Conservation (phyloP, 116 monocot species). For the Trichopus zeylanicus region DNA sequence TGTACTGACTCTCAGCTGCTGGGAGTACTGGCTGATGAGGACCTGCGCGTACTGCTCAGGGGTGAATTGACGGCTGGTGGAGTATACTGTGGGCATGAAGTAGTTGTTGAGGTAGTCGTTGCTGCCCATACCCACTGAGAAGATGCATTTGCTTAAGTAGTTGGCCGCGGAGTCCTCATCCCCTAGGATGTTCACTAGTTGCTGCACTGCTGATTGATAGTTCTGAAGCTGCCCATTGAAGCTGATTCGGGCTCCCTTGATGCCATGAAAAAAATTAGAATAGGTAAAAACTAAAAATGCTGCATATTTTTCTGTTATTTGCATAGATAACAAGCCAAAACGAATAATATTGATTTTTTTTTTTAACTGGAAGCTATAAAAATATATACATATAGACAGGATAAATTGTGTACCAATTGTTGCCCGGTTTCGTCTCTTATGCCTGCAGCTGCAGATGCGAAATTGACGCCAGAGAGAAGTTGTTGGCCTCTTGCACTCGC, state of each 20-base stretch:
- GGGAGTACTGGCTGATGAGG: conserved; percentile 56
- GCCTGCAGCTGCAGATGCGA: no score
- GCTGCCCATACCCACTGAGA: conserved; percentile 87
- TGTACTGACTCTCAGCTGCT: conserved; percentile 48
- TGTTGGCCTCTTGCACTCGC: no score
- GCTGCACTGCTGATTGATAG: conserved; percentile 55
- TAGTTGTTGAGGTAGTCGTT: conserved; percentile 99
- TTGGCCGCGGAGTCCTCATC: conserved; percentile 58
- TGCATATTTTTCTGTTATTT: no score
- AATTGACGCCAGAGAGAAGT: no score
- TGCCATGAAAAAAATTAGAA: no score
- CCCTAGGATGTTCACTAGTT: conserved; percentile 51
- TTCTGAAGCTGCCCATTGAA: conserved; percentile 65
- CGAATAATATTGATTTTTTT: no score
- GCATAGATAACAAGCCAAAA: no score
- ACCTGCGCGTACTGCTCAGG: conserved; percentile 61
- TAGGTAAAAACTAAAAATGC: no score
- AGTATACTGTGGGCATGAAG: conserved; percentile 85
- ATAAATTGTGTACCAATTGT: no score
- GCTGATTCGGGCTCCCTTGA: conserved; percentile 69
- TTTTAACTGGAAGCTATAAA: no score
- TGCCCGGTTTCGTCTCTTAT: no score
- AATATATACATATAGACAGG: no score
- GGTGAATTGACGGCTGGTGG: conserved; percentile 53
- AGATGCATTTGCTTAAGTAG: conserved; percentile 84